Evolutionary conservation across 1,139 yeast species (phyloP).

Genomic region (Nakaseomyces glabratus): DNA sequence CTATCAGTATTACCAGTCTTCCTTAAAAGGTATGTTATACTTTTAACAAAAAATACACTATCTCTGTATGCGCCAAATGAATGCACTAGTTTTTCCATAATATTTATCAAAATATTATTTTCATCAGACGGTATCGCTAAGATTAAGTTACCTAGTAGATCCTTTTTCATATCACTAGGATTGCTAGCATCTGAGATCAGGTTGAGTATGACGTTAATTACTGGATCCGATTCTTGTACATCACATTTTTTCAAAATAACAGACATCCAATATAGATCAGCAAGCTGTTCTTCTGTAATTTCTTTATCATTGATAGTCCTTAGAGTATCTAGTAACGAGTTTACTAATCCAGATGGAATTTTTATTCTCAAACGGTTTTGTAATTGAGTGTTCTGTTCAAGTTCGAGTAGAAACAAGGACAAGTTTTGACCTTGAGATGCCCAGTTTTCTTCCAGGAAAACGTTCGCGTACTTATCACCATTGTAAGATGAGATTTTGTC

Average conservation of each 20-base stretch:
- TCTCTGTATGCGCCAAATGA: conserved; percentile 13
- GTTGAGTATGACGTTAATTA: conserved; percentile 4
- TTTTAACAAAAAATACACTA: conserved; percentile 22
- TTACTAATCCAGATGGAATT: conserved; percentile 18
- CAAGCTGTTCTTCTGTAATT: conserved; percentile 17
- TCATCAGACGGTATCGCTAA: conserved; percentile 10
- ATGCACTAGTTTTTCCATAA: conserved; percentile 10
- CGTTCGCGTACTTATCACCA: conserved; percentile 42
- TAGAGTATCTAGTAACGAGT: conserved; percentile 7
- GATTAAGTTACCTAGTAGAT: conserved; percentile 22
- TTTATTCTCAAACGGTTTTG: conserved; percentile 13
- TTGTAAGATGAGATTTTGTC: conserved; percentile 40
- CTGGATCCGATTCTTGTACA: background rate
- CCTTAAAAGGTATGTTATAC: conserved; percentile 17
- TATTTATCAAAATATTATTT: conserved; percentile 3
- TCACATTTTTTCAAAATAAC: conserved; percentile 18
- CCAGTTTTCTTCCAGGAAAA: conserved; percentile 39
- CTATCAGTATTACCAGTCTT: background rate
- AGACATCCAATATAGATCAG: conserved; percentile 33
- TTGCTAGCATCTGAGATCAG: conserved; percentile 6
- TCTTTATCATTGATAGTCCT: conserved; percentile 5
- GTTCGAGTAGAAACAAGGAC: conserved; percentile 39
- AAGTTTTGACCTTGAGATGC: conserved; percentile 32
- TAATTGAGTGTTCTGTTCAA: conserved; percentile 21
- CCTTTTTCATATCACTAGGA: conserved; percentile 22